Evolutionary conservation across 2,329 filamentous ascomycete genomes (phyloP).

Genomic region (Stachybotrys echinatus): DNA sequence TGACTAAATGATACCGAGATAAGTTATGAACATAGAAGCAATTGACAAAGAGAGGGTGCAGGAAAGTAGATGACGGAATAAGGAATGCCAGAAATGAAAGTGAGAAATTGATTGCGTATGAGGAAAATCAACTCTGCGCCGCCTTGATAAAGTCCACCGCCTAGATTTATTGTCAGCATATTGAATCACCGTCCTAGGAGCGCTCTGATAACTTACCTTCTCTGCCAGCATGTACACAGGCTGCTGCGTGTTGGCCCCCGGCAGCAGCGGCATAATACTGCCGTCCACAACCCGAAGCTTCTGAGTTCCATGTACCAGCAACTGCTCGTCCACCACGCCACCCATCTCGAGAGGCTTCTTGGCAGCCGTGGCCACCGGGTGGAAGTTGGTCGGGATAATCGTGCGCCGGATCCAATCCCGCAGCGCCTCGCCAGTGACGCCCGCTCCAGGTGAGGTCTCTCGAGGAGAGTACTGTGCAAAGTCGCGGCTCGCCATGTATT

Average conservation of each 20-base stretch:
- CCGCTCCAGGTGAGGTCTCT: neutral
- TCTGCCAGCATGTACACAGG: neutral
- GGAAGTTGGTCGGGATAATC: neutral
- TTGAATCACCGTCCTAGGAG: neutral
- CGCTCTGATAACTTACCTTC: neutral
- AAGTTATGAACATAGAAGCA: too few relatives aligned
- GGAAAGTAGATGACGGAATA: too few relatives aligned
- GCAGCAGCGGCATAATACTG: neutral
- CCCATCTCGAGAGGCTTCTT: neutral
- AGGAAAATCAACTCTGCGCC: too few relatives aligned
- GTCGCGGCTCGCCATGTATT: too few relatives aligned
- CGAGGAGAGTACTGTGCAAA: neutral
- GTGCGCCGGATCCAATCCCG: neutral
- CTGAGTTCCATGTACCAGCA: neutral
- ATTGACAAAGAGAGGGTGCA: too few relatives aligned
- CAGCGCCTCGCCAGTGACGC: neutral
- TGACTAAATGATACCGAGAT: too few relatives aligned
- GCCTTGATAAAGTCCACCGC: conserved; percentile 1
- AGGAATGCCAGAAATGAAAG: too few relatives aligned
- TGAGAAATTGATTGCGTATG: too few relatives aligned
- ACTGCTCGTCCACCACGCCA: neutral
- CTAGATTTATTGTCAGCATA: neutral
- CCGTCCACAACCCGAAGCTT: neutral
- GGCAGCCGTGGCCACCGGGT: neutral
- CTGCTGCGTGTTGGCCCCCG: neutral